Percentiles rank a stretch among this genome's conserved stretches.
Conservation (phyloP, 1,284 basidiomycete species). For the Austropuccinia psidii region DNA sequence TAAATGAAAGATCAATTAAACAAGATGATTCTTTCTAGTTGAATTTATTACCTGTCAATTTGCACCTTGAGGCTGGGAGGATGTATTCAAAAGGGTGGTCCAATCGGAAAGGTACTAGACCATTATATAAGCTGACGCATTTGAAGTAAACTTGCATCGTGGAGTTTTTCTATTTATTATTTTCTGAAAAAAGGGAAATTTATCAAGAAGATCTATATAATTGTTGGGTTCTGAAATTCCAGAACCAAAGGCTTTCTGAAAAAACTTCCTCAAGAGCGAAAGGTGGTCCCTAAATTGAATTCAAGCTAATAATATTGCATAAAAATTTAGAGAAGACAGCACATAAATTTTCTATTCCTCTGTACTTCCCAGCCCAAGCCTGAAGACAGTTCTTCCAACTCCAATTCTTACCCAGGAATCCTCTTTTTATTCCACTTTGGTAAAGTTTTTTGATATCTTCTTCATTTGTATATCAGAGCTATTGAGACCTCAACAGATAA, state of each 20-base stretch:
- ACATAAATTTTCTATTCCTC: constrained; percentile 25
- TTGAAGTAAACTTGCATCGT: background rate
- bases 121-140: too few relatives aligned
- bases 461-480: background rate
- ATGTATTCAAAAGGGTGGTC: background rate
- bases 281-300: too few relatives aligned
- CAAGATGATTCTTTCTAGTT: background rate
- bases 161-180: background rate
- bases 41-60: background rate
- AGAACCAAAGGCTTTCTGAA: background rate
- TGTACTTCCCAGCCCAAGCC: background rate
- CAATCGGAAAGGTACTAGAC: background rate
- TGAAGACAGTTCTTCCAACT: constrained; percentile 20
- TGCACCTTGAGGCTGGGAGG: background rate
- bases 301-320: too few relatives aligned
- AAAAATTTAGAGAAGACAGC: too few relatives aligned
- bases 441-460: background rate
- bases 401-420: constrained; percentile 13
- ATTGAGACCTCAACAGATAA: background rate
- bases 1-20: background rate
- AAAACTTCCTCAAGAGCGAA: background rate
- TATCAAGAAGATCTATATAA: background rate
- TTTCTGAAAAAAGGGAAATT: background rate
- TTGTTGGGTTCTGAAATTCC: background rate
- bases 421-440: background rate